Conservation (phyloP, 2,329 filamentous ascomycete species). For the Orbilia javanica region DNA sequence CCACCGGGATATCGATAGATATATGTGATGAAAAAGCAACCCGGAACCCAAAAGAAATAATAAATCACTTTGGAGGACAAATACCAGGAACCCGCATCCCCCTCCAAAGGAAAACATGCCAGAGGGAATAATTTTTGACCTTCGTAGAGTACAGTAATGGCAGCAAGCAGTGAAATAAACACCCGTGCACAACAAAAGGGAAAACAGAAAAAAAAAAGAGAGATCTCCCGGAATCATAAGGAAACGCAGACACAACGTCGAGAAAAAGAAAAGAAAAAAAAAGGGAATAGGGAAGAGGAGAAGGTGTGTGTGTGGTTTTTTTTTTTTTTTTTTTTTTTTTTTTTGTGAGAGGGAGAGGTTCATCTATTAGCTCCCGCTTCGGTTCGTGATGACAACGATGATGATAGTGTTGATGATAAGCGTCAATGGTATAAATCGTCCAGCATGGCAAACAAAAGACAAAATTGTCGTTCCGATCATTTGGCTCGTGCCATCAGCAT, state of each 20-base stretch:
- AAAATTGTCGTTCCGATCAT: conserved; percentile 52
- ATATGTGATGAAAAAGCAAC: conserved; percentile 18
- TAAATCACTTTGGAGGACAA: conserved; percentile 1
- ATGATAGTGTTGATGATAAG: conserved; percentile 9
- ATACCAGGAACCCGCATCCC: background rate
- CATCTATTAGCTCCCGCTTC: conserved; percentile 37
- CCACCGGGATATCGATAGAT: background rate
- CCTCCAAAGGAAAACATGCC: conserved; percentile 26
- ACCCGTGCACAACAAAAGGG: conserved; percentile 35
- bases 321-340: no score
- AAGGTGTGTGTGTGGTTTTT: no score
- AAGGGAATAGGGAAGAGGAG: background rate
- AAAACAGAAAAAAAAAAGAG: conserved; percentile 27
- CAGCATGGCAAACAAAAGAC: conserved; percentile 21
- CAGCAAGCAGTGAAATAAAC: conserved; percentile 53
- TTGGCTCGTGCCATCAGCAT: conserved; percentile 36
- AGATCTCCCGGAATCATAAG: conserved; percentile 42
- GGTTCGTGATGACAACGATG: conserved; percentile 24
- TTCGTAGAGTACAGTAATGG: conserved; percentile 54
- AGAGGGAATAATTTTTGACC: conserved; percentile 45
- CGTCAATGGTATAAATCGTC: conserved; percentile 39
- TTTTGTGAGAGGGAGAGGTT: conserved; percentile 27
- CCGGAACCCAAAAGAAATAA: conserved; percentile 12
- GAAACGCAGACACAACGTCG: conserved; percentile 23
- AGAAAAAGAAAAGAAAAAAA: conserved; percentile 4